A percentile compares a stretch with the other conserved stretches of the same genome.
These are phyloP conservation scores for Seiridium unicorne DNA, from an alignment of 2,329 filamentous ascomycete genomes.

Conservation along the genomic window DNA sequence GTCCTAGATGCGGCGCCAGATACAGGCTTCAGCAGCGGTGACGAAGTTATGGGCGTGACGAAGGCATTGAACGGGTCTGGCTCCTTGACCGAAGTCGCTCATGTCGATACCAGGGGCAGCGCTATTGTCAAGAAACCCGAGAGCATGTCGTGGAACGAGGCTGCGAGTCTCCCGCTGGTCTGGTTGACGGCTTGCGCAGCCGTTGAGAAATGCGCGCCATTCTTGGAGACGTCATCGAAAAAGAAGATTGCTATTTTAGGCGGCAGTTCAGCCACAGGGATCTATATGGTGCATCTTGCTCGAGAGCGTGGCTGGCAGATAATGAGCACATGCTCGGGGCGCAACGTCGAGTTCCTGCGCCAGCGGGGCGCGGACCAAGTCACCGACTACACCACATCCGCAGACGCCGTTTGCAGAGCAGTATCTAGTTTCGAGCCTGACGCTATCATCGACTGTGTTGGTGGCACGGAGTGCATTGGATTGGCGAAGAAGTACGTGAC, in stretches of 20 bases:
- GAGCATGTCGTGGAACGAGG: conserved; percentile 13
- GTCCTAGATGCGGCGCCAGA: conserved; percentile 12
- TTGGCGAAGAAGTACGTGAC: conserved; percentile 16
- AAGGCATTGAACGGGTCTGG: conserved; percentile 10
- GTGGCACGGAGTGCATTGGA: conserved; percentile 13
- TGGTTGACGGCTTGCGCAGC: conserved; percentile 16
- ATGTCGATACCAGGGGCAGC: conserved; percentile 9
- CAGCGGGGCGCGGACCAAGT: conserved; percentile 13
- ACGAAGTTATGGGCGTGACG: conserved; percentile 14
- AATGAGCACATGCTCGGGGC: conserved; percentile 15
- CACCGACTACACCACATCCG: conserved; percentile 16
- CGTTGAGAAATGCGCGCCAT: conserved; percentile 11
- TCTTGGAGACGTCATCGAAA: neutral
- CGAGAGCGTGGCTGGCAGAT: conserved; percentile 17
- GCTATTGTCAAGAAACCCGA: conserved; percentile 14
- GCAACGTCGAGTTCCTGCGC: conserved; percentile 16
- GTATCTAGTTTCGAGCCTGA: conserved; percentile 10
- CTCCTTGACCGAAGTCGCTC: conserved; percentile 9
- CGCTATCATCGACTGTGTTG: conserved; percentile 14
- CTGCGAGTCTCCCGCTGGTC: conserved; percentile 15
- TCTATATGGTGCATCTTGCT: conserved; percentile 16
- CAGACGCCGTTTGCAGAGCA: conserved; percentile 5
- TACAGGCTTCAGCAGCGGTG: conserved; percentile 10
- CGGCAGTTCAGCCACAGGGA: conserved; percentile 16
- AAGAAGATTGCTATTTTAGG: conserved; percentile 15